Evolutionary conservation across 768 basidiomycete species (phyloP).

Genomic region (Lactarius sanguifluus): DNA sequence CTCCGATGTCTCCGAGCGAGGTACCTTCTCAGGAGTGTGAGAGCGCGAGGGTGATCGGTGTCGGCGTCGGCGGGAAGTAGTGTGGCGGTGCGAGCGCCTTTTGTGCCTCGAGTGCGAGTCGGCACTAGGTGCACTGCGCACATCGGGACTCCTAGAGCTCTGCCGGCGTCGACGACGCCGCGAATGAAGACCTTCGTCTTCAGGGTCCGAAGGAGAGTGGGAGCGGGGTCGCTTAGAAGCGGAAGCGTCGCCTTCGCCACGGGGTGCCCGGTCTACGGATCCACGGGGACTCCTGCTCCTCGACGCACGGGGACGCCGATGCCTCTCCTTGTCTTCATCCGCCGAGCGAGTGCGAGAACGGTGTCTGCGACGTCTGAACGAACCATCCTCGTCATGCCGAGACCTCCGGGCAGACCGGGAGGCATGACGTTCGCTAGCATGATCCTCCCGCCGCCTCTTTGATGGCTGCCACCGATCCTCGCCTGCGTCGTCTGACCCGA

Average conservation of each 20-base stretch:
- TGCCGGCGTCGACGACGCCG: slow-evolving; percentile 13
- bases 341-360: slow-evolving; percentile 32
- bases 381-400: slow-evolving; percentile 27
- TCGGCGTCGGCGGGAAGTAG: slow-evolving; percentile 10
- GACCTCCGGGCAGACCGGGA: slow-evolving; percentile 36
- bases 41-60: slow-evolving; percentile 32
- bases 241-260: neutral
- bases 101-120: slow-evolving; percentile 9
- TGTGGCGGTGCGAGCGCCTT: slow-evolving; percentile 11
- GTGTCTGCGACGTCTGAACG: slow-evolving; percentile 30
- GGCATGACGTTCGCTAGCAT: slow-evolving; percentile 37
- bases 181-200: slow-evolving; percentile 11
- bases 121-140: slow-evolving; percentile 2
- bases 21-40: slow-evolving; percentile 29
- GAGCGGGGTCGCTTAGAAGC: slow-evolving; percentile 19
- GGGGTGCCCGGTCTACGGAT: neutral
- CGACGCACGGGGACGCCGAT: neutral
- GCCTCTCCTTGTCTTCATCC: slow-evolving; percentile 19
- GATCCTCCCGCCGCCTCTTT: slow-evolving; percentile 43
- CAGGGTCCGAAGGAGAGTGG: slow-evolving; percentile 8
- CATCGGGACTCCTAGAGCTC: slow-evolving; percentile 11
- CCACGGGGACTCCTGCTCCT: slow-evolving; percentile 17
- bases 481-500: slow-evolving; percentile 38
- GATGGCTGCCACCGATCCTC: slow-evolving; percentile 36
- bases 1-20: slow-evolving; percentile 32